Conservation (phyloP, 2,329 filamentous ascomycete species). For the Alternaria triticimaculans region DNA sequence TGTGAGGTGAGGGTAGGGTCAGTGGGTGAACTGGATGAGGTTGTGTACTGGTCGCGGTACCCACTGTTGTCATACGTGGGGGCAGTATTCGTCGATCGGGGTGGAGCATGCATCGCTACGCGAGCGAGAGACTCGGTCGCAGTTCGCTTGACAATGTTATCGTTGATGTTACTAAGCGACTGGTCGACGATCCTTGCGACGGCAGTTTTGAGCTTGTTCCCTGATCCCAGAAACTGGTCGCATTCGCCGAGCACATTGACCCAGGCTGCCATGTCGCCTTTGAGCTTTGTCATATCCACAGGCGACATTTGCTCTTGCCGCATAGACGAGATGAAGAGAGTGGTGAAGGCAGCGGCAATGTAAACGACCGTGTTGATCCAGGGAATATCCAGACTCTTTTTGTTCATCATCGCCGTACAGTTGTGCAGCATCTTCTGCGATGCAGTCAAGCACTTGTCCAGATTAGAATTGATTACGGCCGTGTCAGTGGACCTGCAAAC, state of each 20-base stretch:
- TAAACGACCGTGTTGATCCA: conserved; percentile 79
- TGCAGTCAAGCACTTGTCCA: conserved; percentile 68
- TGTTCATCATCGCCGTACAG: conserved; percentile 64
- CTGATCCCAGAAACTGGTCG: conserved; percentile 65
- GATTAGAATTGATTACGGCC: conserved; percentile 64
- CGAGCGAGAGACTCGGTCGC: conserved; percentile 54
- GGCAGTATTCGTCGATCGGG: conserved; percentile 20
- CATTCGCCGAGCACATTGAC: conserved; percentile 71
- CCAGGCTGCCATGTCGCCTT: conserved; percentile 73
- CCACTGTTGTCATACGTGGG: conserved; percentile 32
- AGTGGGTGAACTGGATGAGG: conserved; percentile 19
- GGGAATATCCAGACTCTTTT: conserved; percentile 76
- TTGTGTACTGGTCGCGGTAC: conserved; percentile 35
- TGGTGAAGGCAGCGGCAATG: conserved; percentile 75
- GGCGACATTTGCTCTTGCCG: conserved; percentile 66
- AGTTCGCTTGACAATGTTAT: conserved; percentile 52
- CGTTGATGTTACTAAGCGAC: conserved; percentile 56
- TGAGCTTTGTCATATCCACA: conserved; percentile 66
- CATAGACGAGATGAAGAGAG: conserved; percentile 72
- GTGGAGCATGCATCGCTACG: conserved; percentile 41
- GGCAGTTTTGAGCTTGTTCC: conserved; percentile 55
- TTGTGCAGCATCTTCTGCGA: conserved; percentile 68
- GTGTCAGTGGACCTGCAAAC: conserved; percentile 60
- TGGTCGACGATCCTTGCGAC: conserved; percentile 58
- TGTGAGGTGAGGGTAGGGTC: conserved; percentile 32